Evolutionary conservation across 495 filamentous ascomycete genomes (phyloP), one percentile per base, ranked within the genome.

Genomic region (Acidomyces sp.): DNA sequence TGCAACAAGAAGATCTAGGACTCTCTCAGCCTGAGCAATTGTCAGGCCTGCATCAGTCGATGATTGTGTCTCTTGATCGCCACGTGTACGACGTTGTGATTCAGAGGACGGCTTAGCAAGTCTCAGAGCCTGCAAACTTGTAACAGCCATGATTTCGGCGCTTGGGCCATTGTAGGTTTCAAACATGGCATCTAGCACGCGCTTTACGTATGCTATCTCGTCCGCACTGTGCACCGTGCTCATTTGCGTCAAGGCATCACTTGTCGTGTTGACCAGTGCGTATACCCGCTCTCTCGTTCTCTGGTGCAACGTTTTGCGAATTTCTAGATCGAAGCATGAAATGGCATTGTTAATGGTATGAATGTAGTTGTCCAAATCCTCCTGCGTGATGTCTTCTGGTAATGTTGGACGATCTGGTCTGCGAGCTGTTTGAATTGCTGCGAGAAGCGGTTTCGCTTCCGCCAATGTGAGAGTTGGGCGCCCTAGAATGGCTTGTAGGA

Each of bases 111-210:
- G 61, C 37, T 74, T 70, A 7, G 67, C 63, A 3, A 82, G 59
- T 24, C 72, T 72, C 25, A 83, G 59, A 3, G 90, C 88, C 54
- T 93, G 74, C 50, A 83, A 83, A 20, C 71, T 68, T 21, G 68
- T 76, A 1, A 94, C 64, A 0, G 80, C 83, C 74, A 93, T 79
- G 34, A 84, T 69, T 60, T 96, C 88, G 43, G 72, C 72, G 1
- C 74, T 62, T 17, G 60, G 62, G 0, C 77, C 85, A 51, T 96
- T 95, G 55, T 85, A 72, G 3, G 69, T 77, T 33, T 86, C 82
- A 55, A 95, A 96, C 77, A 97, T 94, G 46, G 71, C 76, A 58
- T 96, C 88, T 0, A 97, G 74, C 12, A 96, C 55, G 1, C 90
- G 66, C 62, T 92, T 85, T 41, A 96, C 68, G 58, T 80, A 97